These are phyloP conservation scores for Trichaptum fuscoviolaceum DNA, from an alignment of 768 basidiomycete species.

Conservation along the genomic window DNA sequence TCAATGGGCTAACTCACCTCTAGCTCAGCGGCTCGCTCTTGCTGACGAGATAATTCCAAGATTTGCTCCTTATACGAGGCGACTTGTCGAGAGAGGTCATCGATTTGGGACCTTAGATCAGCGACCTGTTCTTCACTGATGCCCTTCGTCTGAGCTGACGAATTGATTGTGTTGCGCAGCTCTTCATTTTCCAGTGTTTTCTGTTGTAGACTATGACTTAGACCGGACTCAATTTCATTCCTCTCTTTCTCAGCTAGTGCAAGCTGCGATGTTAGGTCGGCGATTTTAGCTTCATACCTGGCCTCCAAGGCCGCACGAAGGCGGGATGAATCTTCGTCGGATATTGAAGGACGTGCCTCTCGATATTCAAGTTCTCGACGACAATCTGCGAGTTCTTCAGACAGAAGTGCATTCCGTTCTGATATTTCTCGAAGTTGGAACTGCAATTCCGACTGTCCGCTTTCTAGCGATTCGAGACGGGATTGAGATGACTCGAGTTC, in stretches of 20 bases:
- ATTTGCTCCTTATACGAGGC: constrained; percentile 46
- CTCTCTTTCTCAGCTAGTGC: constrained; percentile 72
- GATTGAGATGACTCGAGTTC: constrained; percentile 82
- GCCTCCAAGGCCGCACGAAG: constrained; percentile 69
- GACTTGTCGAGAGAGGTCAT: constrained; percentile 42
- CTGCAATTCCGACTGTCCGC: constrained; percentile 77
- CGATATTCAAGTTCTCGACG: constrained; percentile 53
- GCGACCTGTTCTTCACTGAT: constrained; percentile 47
- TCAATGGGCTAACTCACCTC: constrained; percentile 43
- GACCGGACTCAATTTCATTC: constrained; percentile 81
- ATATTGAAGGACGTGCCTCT: constrained; percentile 40
- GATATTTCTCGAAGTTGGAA: constrained; percentile 80
- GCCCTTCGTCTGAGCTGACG: constrained; percentile 54
- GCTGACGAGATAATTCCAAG: constrained; percentile 47
- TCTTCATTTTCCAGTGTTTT: constrained; percentile 75
- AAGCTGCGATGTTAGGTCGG: constrained; percentile 65
- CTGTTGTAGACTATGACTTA: constrained; percentile 79
- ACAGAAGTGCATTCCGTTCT: constrained; percentile 65
- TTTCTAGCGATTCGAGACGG: constrained; percentile 68
- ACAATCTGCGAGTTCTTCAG: constrained; percentile 63
- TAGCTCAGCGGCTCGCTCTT: constrained; percentile 45
- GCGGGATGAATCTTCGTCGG: constrained; percentile 62
- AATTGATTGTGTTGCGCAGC: constrained; percentile 53
- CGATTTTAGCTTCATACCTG: constrained; percentile 70
- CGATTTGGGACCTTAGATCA: constrained; percentile 51